Evolutionary conservation across 306 rosid genomes (phyloP), one percentile per base, ranked within the genome.

Genomic region (Lathyrus sativus): DNA sequence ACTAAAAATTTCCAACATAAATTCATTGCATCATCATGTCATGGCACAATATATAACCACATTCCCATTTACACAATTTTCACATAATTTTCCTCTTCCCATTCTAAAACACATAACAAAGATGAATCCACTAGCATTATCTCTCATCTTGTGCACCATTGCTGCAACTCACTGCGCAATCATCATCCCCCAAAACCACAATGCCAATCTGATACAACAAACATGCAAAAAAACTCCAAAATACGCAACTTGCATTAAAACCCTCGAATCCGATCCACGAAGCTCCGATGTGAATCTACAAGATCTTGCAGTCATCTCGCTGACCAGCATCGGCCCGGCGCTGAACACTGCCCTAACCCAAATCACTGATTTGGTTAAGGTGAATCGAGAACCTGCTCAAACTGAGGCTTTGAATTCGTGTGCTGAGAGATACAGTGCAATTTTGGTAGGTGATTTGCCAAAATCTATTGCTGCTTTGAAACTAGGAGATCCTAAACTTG

Each of bases 151-250:
- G 9, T 45, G 6, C 74, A 7, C 62, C 6, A 4, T 68, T 61
- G 35, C 59, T 50, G 0, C 8, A 22, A 74, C 26, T 61, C 62
- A 80, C 15, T 11, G 64, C 67, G 26, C 43, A 62, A n/a, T n/a
- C 0, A n/a, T 31, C 11, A 51, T 2, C 0, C 65, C 33, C 50
- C 67, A 51, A 22, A 22, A 2, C 56, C 18, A 50, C 4, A 35
- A 73, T 15, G 68, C 65, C 45, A 70, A 37, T 7, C 55, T 82
- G 50, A 74, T 86, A 0, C 59, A 72, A 11, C 39, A 70, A 72
- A 82, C 83, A 31, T 84, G 91, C 78, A 67, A 50, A 45, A 26
- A 76, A n/a, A 89, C 91, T 2, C 91, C 87, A 8, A 35, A 72
- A 9, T 60, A 51, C 19, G 18, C 48, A 14, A 62, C 78, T 6